Evolutionary conservation across 257 asterid species (phyloP), one percentile per base, ranked within the genome.

Genomic region (Striga asiatica): DNA sequence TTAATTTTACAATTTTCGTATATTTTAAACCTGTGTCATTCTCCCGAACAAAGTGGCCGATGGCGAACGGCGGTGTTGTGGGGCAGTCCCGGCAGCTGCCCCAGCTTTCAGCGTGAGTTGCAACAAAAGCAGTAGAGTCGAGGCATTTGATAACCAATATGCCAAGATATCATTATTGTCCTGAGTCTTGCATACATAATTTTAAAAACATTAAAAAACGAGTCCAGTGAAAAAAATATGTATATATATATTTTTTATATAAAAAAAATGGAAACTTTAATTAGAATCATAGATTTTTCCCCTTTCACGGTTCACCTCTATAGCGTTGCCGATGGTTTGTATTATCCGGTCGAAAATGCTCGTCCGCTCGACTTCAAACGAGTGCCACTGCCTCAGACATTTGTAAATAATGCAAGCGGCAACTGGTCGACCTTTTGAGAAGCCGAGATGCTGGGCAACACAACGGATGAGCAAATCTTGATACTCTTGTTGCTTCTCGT

Each of bases 41-140:
- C 97, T 92, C 76, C 99, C 97, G 63, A 92, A 92, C 16, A 92
- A 71, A 65, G 94, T 69, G 56, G 97, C 93, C 18, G 97, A 87
- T 50, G 95, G 76, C 38, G 88, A 54, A 38, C 98, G 81, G 23
- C 99, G 83, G 66, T 92, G 95, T 54, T 75, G 89, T 56, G 97
- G 89, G 50, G 91, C 74, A 0, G 81, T 62, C 25, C 99, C 97
- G 54, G 89, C 75, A 66, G 81, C 81, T 47, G 85, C 94, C 51
- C 95, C 95, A 62, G 97, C 99, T 82, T 92, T 92, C 61, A 92
- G 25, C 19, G 99, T 92, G 45, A 89, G 83, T 76, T 92, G 99
- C 70, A 92, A 76, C 66, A 92, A 79, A 69, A 92, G 68, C 75
- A 92, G 68, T 77, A 92, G 68, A 60, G 99, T 92, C 34, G 99